A percentile compares a stretch with the other conserved stretches of the same genome.
Evolutionary conservation across 2,329 filamentous ascomycete species (phyloP).

Genomic region (Arachnomyces sp.): DNA sequence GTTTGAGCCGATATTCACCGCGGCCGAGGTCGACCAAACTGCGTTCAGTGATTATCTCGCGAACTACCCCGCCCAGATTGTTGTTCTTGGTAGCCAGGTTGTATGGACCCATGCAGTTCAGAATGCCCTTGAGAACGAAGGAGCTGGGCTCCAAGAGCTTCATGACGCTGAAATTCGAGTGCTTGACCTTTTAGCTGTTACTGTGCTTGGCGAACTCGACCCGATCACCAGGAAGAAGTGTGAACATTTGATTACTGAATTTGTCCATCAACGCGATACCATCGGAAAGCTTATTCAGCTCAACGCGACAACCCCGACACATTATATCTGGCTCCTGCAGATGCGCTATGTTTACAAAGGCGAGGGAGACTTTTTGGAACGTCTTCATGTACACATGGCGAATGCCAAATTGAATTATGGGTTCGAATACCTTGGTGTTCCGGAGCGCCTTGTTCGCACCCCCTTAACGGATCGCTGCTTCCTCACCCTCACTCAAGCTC

Average conservation of each 20-base stretch:
- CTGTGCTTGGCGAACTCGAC: slow-evolving; percentile 83
- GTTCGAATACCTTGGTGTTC: slow-evolving; percentile 95
- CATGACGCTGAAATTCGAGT: slow-evolving; percentile 79
- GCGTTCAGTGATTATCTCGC: slow-evolving; percentile 74
- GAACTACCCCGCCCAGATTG: slow-evolving; percentile 84
- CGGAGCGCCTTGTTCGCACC: slow-evolving; percentile 90
- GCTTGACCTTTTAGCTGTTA: slow-evolving; percentile 75
- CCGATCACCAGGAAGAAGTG: slow-evolving; percentile 89
- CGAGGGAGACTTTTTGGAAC: slow-evolving; percentile 72
- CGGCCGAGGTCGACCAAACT: slow-evolving; percentile 60
- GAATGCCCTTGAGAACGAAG: slow-evolving; percentile 63
- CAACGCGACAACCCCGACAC: slow-evolving; percentile 65
- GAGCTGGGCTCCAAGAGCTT: slow-evolving; percentile 59
- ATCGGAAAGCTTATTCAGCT: slow-evolving; percentile 77
- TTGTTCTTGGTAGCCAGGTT: slow-evolving; percentile 86
- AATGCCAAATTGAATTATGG: slow-evolving; percentile 93
- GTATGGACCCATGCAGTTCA: slow-evolving; percentile 90
- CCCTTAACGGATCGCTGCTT: slow-evolving; percentile 97
- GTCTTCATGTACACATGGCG: slow-evolving; percentile 89
- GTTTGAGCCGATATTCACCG: slow-evolving; percentile 70
- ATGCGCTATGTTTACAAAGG: slow-evolving; percentile 92
- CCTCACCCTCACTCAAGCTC: slow-evolving; percentile 89
- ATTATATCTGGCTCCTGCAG: slow-evolving; percentile 89
- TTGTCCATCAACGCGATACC: slow-evolving; percentile 91
- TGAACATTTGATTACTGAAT: slow-evolving; percentile 97